phyloP scores from a whole-genome alignment of 192 early-diverging fungal species.

The Coemansia umbellata region DNA sequence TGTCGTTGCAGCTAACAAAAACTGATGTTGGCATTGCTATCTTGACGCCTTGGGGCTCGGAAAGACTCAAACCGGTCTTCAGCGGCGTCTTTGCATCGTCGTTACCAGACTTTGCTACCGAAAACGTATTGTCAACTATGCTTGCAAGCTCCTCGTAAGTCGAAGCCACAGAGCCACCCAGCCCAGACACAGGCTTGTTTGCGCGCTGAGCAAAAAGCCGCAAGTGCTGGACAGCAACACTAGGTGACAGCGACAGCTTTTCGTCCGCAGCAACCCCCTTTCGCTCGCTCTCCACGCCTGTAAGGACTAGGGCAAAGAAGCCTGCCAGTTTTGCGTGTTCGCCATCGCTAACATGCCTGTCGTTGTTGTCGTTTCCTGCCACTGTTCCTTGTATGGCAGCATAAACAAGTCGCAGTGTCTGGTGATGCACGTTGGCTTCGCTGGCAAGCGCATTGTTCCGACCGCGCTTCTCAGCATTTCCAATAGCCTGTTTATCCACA shows the following conservation, averaged over 20 bases:
- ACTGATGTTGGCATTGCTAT: background rate
- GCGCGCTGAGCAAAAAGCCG: constrained; percentile 9
- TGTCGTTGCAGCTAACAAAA: background rate
- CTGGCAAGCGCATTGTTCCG: background rate
- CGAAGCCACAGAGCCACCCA: background rate
- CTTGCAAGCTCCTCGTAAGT: constrained; percentile 10
- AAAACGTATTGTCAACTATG: constrained; percentile 11
- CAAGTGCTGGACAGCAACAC: constrained; percentile 7
- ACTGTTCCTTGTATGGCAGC: constrained; percentile 3
- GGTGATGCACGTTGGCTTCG: constrained; percentile 11
- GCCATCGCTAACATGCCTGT: background rate
- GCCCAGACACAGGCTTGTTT: background rate
- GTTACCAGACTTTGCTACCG: too few relatives aligned
- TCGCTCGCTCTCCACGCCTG: background rate
- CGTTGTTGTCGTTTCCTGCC: background rate
- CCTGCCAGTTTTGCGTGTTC: background rate
- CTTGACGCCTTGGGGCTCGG: background rate
- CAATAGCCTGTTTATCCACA: too few relatives aligned
- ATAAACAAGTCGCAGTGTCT: constrained; percentile 32
- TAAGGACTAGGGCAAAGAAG: constrained; percentile 21
- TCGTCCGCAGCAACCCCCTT: constrained; percentile 1
- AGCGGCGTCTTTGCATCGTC: too few relatives aligned
- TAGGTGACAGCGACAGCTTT: constrained; percentile 1
- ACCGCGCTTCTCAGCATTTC: constrained; percentile 3
- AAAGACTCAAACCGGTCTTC: too few relatives aligned